Evolutionary conservation across 2,329 filamentous ascomycete species (phyloP).

Genomic region (Diaporthe citrichinensis): DNA sequence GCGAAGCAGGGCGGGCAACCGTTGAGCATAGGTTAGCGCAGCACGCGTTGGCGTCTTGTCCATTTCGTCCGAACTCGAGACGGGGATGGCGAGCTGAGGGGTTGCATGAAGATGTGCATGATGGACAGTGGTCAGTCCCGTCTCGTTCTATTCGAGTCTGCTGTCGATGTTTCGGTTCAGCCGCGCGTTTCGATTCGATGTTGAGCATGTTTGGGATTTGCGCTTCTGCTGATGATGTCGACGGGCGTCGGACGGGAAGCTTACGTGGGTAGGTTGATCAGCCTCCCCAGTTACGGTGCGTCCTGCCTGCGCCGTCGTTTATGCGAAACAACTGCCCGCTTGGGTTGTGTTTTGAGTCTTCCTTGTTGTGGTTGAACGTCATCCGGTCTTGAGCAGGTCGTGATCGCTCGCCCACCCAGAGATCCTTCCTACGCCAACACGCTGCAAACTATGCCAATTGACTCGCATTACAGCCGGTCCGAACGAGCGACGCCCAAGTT

Average conservation of each 20-base stretch:
- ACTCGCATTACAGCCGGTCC: background rate
- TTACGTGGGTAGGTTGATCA: constrained; percentile 10
- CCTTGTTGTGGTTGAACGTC: constrained; percentile 9
- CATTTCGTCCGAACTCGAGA: constrained; percentile 26
- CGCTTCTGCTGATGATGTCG: constrained; percentile 35
- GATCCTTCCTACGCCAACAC: background rate
- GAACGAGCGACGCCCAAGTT: background rate
- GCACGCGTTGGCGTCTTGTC: background rate
- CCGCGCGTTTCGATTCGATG: constrained; percentile 37
- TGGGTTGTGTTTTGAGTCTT: constrained; percentile 1
- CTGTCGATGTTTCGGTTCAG: constrained; percentile 38
- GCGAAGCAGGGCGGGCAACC: constrained; percentile 9
- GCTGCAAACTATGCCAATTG: background rate
- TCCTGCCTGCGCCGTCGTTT: background rate
- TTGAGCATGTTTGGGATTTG: constrained; percentile 40
- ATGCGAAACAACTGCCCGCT: constrained; percentile 26
- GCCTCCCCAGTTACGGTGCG: background rate
- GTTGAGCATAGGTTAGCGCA: background rate
- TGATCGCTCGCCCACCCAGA: constrained; percentile 10
- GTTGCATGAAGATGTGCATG: constrained; percentile 32
- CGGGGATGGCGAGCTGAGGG: background rate
- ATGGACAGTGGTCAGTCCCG: constrained; percentile 17
- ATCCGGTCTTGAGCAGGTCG: constrained; percentile 13
- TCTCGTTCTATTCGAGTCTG: constrained; percentile 32
- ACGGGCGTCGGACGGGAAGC: constrained; percentile 1